phyloP scores from a whole-genome alignment of 139 green algal genomes.

The Coelastrella sp. region DNA sequence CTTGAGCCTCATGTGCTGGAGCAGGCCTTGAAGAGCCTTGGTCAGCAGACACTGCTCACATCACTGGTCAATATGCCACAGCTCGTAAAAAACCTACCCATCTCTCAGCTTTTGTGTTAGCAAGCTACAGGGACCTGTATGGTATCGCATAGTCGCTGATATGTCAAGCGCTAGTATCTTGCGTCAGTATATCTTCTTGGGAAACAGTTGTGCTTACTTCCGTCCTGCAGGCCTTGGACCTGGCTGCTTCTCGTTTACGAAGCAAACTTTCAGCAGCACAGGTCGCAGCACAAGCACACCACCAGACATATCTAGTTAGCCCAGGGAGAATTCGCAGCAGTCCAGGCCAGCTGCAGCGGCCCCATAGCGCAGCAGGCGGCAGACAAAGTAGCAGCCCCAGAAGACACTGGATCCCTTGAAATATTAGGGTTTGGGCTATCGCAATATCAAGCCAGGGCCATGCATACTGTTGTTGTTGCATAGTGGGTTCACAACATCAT shows the following conservation, averaged over 20 bases:
- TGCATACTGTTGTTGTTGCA: not conserved
- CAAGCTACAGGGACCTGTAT: too few relatives aligned
- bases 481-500: too few relatives aligned
- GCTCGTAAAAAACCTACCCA: not conserved
- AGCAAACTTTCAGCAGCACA: not conserved
- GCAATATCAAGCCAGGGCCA: not conserved
- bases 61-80: not conserved
- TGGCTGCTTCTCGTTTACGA: not conserved
- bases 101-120: not conserved
- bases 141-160: too few relatives aligned
- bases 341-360: not conserved
- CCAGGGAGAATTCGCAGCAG: not conserved
- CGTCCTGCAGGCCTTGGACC: not conserved
- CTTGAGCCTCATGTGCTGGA: not conserved
- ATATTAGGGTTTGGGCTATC: not conserved
- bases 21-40: not conserved
- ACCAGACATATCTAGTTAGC: not conserved
- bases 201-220: too few relatives aligned
- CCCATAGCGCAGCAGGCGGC: not conserved
- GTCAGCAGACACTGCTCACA: not conserved
- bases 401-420: not conserved
- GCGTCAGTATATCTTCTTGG: too few relatives aligned
- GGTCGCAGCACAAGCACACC: not conserved
- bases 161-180: too few relatives aligned
- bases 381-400: not conserved